Evolutionary conservation across 495 filamentous ascomycete species (phyloP).

Genomic region (Aspergillus steynii): DNA sequence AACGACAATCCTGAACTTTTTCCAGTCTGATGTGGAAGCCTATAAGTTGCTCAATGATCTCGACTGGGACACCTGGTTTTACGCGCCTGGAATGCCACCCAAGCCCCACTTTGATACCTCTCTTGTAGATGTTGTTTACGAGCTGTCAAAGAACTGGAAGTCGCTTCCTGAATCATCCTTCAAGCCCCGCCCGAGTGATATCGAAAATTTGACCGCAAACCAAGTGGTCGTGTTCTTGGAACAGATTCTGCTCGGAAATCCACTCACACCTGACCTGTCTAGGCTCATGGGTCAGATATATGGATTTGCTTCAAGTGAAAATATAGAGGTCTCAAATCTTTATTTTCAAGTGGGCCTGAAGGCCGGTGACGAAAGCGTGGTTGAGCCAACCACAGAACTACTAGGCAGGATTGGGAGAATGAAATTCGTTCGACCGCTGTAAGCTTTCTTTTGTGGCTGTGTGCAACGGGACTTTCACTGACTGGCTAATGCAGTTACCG

Average conservation of each 20-base stretch:
- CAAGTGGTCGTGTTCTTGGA: conserved; percentile 92
- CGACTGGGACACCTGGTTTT: conserved; percentile 90
- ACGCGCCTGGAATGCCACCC: conserved; percentile 78
- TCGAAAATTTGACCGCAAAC: conserved; percentile 72
- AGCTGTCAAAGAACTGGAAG: conserved; percentile 79
- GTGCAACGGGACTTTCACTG: conserved; percentile 6
- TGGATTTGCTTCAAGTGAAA: conserved; percentile 64
- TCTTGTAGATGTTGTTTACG: conserved; percentile 82
- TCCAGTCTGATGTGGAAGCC: conserved; percentile 63
- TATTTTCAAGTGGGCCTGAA: conserved; percentile 77
- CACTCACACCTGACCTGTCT: conserved; percentile 61
- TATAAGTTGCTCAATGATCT: conserved; percentile 65
- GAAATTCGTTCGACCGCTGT: conserved; percentile 92
- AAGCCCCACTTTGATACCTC: conserved; percentile 90
- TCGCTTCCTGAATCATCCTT: conserved; percentile 50
- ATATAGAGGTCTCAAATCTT: conserved; percentile 79
- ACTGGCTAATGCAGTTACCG: conserved; percentile 51
- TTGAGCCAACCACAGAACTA: conserved; percentile 68
- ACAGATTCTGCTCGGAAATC: conserved; percentile 57
- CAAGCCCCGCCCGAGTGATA: conserved; percentile 65
- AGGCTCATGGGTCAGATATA: conserved; percentile 73
- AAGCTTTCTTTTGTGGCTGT: conserved; percentile 19
- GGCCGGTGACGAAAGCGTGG: conserved; percentile 64
- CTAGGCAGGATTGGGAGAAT: conserved; percentile 84
- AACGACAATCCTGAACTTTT: conserved; percentile 81